phyloP scores from a whole-genome alignment of 345 rosid species.

The Linum tenue region DNA sequence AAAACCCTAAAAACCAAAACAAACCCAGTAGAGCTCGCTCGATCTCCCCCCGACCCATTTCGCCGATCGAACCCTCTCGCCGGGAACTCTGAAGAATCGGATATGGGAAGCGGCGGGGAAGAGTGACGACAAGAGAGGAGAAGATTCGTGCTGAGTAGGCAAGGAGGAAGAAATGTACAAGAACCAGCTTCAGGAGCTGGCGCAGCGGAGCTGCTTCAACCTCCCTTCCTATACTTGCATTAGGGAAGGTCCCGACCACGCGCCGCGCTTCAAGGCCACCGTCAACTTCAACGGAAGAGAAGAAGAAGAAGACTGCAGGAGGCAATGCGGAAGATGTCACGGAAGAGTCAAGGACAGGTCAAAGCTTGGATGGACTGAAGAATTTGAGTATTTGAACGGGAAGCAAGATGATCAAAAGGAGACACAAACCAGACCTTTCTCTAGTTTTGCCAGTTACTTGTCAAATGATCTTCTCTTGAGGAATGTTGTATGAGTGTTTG shows the following conservation, averaged over 20 bases:
- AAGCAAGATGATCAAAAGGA: background rate
- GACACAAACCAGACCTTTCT: background rate
- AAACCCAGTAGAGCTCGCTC: conserved; percentile 16
- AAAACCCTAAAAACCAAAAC: conserved; percentile 28
- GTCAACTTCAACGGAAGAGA: conserved; percentile 73
- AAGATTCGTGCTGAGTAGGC: background rate
- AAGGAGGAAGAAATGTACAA: conserved; percentile 69
- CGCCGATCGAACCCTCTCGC: background rate
- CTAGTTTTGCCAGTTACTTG: background rate
- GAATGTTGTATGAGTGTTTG: background rate
- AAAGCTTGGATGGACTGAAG: background rate
- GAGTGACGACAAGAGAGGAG: background rate
- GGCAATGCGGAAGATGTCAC: too few relatives aligned
- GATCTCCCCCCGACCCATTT: conserved; percentile 7
- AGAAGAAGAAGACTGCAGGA: too few relatives aligned
- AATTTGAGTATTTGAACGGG: background rate
- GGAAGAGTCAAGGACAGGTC: background rate
- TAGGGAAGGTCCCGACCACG: conserved; percentile 99
- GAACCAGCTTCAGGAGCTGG: conserved; percentile 99
- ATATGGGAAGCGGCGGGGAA: background rate
- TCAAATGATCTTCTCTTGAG: background rate
- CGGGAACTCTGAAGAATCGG: background rate
- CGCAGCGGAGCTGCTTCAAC: conserved; percentile 99
- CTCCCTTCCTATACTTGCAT: conserved; percentile 88
- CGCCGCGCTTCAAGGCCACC: conserved; percentile 91